Evolutionary conservation across 2,329 filamentous ascomycete genomes (phyloP).

Genomic region (Sporothrix pallida): DNA sequence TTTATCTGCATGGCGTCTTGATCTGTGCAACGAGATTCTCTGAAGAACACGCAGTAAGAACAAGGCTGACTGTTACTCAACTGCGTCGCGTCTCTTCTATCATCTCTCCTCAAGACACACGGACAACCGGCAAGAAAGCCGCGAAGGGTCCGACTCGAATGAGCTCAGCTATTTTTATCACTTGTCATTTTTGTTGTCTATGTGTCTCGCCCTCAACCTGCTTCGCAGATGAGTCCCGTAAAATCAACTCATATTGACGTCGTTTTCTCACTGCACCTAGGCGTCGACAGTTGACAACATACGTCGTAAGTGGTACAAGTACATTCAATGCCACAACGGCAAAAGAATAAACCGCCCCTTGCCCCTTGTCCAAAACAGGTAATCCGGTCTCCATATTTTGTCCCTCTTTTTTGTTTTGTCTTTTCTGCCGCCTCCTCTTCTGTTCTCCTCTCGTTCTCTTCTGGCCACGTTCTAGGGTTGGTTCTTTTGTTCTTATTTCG

Average conservation of each 20-base stretch:
- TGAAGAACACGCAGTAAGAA: neutral
- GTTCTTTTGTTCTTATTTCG: neutral
- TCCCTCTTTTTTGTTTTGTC: neutral
- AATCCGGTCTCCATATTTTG: neutral
- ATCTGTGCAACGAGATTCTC: neutral
- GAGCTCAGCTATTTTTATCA: neutral
- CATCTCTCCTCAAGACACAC: neutral
- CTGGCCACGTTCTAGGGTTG: no score
- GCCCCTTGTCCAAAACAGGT: conserved; percentile 10
- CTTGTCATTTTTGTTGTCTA: neutral
- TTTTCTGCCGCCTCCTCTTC: neutral
- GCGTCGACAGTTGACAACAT: neutral
- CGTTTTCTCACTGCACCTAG: neutral
- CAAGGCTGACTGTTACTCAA: neutral
- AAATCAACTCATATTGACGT: neutral
- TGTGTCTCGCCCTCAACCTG: neutral
- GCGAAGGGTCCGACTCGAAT: neutral
- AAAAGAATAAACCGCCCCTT: conserved; percentile 5
- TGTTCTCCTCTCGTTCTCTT: neutral
- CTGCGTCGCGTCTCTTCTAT: neutral
- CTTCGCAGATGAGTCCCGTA: neutral
- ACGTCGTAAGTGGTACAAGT: neutral
- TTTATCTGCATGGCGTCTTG: neutral
- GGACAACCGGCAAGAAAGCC: neutral
- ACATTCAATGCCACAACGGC: neutral